Conservation (phyloP, 1,139 yeast species). For the Taphrina deformans region DNA sequence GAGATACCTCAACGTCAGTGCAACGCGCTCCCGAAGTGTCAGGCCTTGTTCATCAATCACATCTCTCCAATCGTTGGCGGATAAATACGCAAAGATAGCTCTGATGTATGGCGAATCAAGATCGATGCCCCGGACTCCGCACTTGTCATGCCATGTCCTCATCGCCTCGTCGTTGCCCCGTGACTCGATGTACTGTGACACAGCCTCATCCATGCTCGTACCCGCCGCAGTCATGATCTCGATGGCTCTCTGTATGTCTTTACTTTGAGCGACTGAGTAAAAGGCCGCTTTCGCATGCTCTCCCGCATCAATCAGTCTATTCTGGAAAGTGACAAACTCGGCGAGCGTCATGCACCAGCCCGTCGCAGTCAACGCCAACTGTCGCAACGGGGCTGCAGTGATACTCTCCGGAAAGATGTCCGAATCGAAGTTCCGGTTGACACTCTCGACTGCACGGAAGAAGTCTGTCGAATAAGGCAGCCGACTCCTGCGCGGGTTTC, state of each 20-base stretch:
- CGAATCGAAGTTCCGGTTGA: slow-evolving; percentile 38
- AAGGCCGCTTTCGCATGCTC: slow-evolving; percentile 90
- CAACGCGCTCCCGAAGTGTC: slow-evolving; percentile 82
- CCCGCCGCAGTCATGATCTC: slow-evolving; percentile 60
- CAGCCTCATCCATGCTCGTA: slow-evolving; percentile 62
- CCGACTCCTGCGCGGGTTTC: slow-evolving; percentile 39
- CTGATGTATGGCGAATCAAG: slow-evolving; percentile 84
- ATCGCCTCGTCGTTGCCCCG: slow-evolving; percentile 46
- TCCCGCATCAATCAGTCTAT: slow-evolving; percentile 49
- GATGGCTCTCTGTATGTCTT: slow-evolving; percentile 78
- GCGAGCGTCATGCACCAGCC: slow-evolving; percentile 87
- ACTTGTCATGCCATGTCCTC: slow-evolving; percentile 90
- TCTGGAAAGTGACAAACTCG: slow-evolving; percentile 72
- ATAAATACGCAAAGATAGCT: slow-evolving; percentile 88
- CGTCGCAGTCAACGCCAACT: slow-evolving; percentile 75
- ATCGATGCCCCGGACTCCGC: slow-evolving; percentile 82
- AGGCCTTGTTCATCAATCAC: slow-evolving; percentile 86
- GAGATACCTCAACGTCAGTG: slow-evolving; percentile 82
- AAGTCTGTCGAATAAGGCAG: slow-evolving; percentile 10
- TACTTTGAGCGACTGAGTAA: slow-evolving; percentile 88
- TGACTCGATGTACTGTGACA: slow-evolving; percentile 74
- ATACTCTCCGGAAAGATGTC: slow-evolving; percentile 40
- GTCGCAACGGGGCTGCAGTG: slow-evolving; percentile 54
- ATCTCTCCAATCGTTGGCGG: slow-evolving; percentile 96
- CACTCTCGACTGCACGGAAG: slow-evolving; percentile 33